Percentiles rank a stretch among this genome's conserved stretches.
Evolutionary conservation across 305 asterid genomes (phyloP).

Genomic region (Rubia peregrina): DNA sequence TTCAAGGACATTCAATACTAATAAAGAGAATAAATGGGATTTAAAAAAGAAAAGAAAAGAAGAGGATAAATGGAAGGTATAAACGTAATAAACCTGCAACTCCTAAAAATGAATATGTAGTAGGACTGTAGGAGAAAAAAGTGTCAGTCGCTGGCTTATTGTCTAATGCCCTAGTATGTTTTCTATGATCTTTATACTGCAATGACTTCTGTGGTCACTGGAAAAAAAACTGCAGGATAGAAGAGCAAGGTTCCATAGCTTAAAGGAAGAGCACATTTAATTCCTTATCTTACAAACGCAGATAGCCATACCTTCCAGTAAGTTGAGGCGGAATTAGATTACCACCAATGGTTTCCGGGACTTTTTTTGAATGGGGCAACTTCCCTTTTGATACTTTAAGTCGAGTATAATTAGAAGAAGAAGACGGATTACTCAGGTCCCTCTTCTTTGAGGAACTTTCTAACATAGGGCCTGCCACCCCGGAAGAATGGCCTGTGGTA

Average conservation of each 20-base stretch:
- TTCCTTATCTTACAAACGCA: not conserved
- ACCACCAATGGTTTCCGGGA: slow-evolving; percentile 61
- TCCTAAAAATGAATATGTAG: not conserved
- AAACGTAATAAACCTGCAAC: not conserved
- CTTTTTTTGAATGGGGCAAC: slow-evolving; percentile 51
- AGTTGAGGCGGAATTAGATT: slow-evolving; percentile 81
- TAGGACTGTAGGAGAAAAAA: not conserved
- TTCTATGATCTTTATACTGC: not conserved
- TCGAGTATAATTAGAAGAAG: slow-evolving; percentile 48
- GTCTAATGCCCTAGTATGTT: not conserved
- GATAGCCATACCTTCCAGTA: slow-evolving; percentile 55
- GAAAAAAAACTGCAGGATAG: not conserved
- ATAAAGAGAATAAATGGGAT: too few species aligned
- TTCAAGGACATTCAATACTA: not conserved
- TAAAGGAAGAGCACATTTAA: slow-evolving; percentile 8
- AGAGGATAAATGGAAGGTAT: not conserved
- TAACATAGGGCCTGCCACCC: slow-evolving; percentile 85
- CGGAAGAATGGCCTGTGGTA: slow-evolving; percentile 54
- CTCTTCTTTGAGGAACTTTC: slow-evolving; percentile 67
- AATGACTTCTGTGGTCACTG: not conserved
- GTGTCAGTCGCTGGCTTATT: not conserved
- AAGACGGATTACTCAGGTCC: slow-evolving; percentile 38
- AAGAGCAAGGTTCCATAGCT: not conserved
- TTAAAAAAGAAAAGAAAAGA: not conserved
- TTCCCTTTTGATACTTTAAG: slow-evolving; percentile 61